Base-by-base conservation (phyloP, 2,329 filamentous ascomycete species). In the Aspergillus sp. region DNA sequence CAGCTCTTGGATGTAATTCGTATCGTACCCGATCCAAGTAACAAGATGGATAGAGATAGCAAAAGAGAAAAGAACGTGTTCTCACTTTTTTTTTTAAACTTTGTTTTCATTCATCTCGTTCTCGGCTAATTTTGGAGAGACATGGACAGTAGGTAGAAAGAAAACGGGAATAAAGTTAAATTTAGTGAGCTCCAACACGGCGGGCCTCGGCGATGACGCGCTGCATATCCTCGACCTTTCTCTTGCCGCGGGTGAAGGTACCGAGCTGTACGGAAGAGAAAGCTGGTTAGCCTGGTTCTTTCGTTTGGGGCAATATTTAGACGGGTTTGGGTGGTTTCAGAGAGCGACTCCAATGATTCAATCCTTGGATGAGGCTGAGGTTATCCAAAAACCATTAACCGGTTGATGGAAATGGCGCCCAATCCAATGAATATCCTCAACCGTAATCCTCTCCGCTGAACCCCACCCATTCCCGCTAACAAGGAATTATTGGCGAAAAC, bases 151-250 rank as follows among this genome's bases (percentile, higher is more conserved):
- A 21, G 31, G 56, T 52, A 56, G 58, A 53, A 47, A 57, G 59
- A 56, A 59, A 60, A 60, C 47, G 58, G 54, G 58, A 52, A 48
- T 53, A 55, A 48, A 50, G 31, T 49, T 24, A 55, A 59, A 62
- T 79, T 84, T 88, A 89, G 82, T 88, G 86, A 80, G 81, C 87
- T 65, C 64, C 63, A 64, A 86, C 82, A 77, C 88, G 85, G 82
- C 93, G 93, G 78, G 93, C 89, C 85, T 98, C 95, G 75, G 93
- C 91, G 78, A 99, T 99, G 81, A 99, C 90, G 75, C 91, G 88
- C 84, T 92, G 91, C 84, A 99, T 91, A 85, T 98, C 93, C 79
- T 99, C 95, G 71, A 99, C 95, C 93, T 99, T 99, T 80, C 86
- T 89, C 93, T 99, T 99, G 77, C 93, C 93, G 81, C 95, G 93